phyloP scores from a whole-genome alignment of 1,284 basidiomycete species.

The Apiotrichum gamsii region DNA sequence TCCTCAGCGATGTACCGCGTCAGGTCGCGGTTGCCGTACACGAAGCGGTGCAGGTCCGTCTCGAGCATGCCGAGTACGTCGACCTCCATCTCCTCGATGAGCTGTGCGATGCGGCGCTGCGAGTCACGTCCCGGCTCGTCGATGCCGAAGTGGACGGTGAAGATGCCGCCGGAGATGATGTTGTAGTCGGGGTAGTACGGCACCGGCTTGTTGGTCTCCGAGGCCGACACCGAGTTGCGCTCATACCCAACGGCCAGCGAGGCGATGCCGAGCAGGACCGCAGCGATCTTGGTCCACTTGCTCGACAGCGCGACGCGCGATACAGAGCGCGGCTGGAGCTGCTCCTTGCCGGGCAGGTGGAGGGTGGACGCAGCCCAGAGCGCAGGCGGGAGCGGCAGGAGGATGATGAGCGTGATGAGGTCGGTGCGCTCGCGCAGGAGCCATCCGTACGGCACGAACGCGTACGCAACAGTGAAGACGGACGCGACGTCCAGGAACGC shows the following conservation, averaged over 20 bases:
- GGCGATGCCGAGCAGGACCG: constrained; percentile 11
- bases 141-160: constrained; percentile 86
- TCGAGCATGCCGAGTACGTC: constrained; percentile 74
- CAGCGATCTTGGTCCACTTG: constrained; percentile 42
- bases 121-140: constrained; percentile 77
- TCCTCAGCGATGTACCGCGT: constrained; percentile 71
- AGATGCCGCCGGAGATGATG: constrained; percentile 79
- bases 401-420: constrained; percentile 46
- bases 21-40: constrained; percentile 85
- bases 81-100: constrained; percentile 73
- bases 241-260: constrained; percentile 6
- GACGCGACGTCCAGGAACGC: constrained; percentile 63
- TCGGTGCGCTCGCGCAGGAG: constrained; percentile 76
- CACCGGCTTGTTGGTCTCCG: constrained; percentile 17
- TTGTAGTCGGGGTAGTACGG: constrained; percentile 62
- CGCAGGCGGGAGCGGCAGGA: constrained; percentile 11
- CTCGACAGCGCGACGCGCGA: constrained; percentile 13
- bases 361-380: constrained; percentile 5
- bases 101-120: constrained; percentile 66
- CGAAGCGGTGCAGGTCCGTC: constrained; percentile 74
- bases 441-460: constrained; percentile 80
- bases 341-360: constrained; percentile 14
- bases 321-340: constrained; percentile 15
- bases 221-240: neutral
- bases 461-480: constrained; percentile 84